Evolutionary conservation across 1,139 yeast genomes (phyloP).

Genomic region (Eremothecium coryli): DNA sequence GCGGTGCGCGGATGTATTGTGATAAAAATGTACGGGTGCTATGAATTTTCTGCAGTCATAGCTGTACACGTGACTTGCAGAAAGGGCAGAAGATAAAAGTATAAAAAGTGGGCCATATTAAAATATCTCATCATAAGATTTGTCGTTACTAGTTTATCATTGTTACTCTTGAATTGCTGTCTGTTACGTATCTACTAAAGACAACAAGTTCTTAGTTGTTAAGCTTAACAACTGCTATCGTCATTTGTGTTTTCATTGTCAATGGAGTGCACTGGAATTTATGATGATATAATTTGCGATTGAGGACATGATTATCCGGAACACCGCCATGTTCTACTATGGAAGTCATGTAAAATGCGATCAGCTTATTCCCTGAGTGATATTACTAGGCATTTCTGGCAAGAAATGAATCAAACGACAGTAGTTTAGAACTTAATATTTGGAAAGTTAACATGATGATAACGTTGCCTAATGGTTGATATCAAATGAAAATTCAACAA

Average conservation of each 20-base stretch:
- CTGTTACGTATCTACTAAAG: no score
- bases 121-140: no score
- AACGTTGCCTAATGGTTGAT: constrained; percentile 29
- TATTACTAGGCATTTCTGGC: background rate
- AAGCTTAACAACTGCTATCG: constrained; percentile 3
- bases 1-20: no score
- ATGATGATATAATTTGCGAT: constrained; percentile 52
- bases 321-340: constrained; percentile 40
- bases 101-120: no score
- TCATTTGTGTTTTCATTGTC: background rate
- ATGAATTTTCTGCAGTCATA: no score
- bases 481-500: constrained; percentile 30
- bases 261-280: background rate
- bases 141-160: no score
- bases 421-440: background rate
- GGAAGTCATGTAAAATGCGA: constrained; percentile 36
- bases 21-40: no score
- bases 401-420: background rate
- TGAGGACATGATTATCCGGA: constrained; percentile 36
- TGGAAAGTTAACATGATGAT: constrained; percentile 26
- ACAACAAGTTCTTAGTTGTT: no score
- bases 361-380: constrained; percentile 26
- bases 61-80: no score
- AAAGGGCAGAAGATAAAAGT: no score
- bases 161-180: no score